Percentiles rank a stretch among this genome's conserved stretches.
Evolutionary conservation across 495 filamentous ascomycete species (phyloP).

Genomic region (Penicillium antarcticum): DNA sequence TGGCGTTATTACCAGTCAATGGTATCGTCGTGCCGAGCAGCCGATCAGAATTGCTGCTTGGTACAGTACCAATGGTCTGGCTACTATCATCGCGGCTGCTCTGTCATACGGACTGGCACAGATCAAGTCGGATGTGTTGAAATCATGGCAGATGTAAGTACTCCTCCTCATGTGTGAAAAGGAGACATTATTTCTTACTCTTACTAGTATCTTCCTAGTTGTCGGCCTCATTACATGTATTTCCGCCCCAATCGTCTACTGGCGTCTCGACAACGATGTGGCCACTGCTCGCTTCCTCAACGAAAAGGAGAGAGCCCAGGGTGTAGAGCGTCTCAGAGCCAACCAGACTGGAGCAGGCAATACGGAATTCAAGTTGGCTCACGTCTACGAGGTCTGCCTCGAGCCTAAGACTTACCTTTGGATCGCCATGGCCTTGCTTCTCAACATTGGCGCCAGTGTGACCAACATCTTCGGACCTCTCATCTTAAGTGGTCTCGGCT

Average conservation of each 20-base stretch:
- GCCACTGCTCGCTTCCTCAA: constrained; percentile 56
- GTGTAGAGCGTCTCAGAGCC: constrained; percentile 57
- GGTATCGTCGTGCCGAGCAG: constrained; percentile 50
- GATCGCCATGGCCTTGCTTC: constrained; percentile 51
- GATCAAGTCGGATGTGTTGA: constrained; percentile 47
- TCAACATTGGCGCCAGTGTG: constrained; percentile 60
- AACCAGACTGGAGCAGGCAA: constrained; percentile 59
- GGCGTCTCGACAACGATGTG: constrained; percentile 46
- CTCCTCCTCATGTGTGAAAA: not conserved
- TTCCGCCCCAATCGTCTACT: constrained; percentile 41
- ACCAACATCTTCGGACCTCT: constrained; percentile 59
- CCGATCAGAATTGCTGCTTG: constrained; percentile 47
- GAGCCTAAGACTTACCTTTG: constrained; percentile 50
- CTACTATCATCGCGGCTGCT: constrained; percentile 45
- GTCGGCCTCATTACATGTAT: constrained; percentile 48
- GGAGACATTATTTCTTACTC: not conserved
- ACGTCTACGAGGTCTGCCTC: constrained; percentile 42
- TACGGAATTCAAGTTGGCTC: constrained; percentile 44
- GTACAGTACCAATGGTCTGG: constrained; percentile 49
- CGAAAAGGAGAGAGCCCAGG: constrained; percentile 55
- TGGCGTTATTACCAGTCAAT: constrained; percentile 46
- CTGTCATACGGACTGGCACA: constrained; percentile 52
- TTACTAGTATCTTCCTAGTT: constrained; percentile 40
- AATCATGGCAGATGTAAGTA: constrained; percentile 61
- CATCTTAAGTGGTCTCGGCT: constrained; percentile 58